phyloP scores from a whole-genome alignment of 768 basidiomycete genomes.

The Butyriboletus loyo region DNA sequence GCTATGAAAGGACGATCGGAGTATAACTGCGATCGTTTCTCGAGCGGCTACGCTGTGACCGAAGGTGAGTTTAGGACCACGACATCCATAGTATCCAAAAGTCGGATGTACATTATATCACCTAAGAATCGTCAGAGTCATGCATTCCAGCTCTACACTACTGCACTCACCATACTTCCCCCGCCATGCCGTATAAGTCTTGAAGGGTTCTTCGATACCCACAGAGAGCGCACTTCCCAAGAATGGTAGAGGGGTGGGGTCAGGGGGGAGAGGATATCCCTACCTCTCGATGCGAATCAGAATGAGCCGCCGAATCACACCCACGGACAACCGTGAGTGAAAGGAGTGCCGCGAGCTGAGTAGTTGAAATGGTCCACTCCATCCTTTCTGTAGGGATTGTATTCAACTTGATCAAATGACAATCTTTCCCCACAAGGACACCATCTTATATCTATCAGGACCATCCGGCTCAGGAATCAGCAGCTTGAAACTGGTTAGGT shows the following conservation, averaged over 20 bases:
- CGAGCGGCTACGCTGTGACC: slow-evolving; percentile 44
- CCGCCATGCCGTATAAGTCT: slow-evolving; percentile 18
- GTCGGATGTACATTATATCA: slow-evolving; percentile 45
- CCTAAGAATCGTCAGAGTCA: slow-evolving; percentile 25
- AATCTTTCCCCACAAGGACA: neutral
- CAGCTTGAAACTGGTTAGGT: neutral
- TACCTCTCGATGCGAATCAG: slow-evolving; percentile 7
- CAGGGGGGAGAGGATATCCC: slow-evolving; percentile 18
- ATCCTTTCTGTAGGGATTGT: neutral
- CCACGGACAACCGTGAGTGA: neutral
- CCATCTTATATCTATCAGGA: slow-evolving; percentile 5
- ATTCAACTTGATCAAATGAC: neutral
- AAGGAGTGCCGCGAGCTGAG: slow-evolving; percentile 4
- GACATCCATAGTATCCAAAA: slow-evolving; percentile 43
- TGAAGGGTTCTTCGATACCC: slow-evolving; percentile 11
- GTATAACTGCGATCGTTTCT: slow-evolving; percentile 45
- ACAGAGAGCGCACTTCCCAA: slow-evolving; percentile 20
- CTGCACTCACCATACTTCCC: slow-evolving; percentile 13
- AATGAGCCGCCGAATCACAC: slow-evolving; percentile 1
- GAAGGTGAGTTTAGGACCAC: slow-evolving; percentile 45
- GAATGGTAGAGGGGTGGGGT: slow-evolving; percentile 18
- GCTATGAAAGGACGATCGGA: slow-evolving; percentile 45
- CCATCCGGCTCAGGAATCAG: neutral
- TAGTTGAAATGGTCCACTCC: slow-evolving; percentile 5
- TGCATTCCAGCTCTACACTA: neutral